These are phyloP conservation scores for Trypanosoma scelopori DNA, from an alignment of 208 protist genomes.

Conservation along the genomic window DNA sequence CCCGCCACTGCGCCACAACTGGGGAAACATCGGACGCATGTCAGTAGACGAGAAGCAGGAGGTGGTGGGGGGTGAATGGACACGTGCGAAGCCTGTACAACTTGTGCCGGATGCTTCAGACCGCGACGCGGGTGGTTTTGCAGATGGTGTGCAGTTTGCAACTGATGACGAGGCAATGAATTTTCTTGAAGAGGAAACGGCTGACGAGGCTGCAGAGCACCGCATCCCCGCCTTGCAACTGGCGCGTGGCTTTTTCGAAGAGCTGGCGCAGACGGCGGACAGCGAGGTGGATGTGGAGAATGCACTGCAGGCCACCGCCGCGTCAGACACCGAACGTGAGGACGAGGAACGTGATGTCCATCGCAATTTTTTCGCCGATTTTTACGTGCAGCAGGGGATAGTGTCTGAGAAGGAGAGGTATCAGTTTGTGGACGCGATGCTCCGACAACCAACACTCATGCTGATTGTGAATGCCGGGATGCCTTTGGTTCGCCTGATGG, in stretches of 20 bases:
- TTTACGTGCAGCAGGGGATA: constrained; percentile 68
- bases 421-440: constrained; percentile 60
- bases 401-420: constrained; percentile 27
- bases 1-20: constrained; percentile 12
- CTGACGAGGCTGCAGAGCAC: constrained; percentile 36
- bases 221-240: constrained; percentile 48
- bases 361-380: constrained; percentile 73
- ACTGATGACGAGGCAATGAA: constrained; percentile 56
- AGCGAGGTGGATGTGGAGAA: constrained; percentile 56
- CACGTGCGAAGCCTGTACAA: constrained; percentile 36
- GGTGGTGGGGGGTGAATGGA: constrained; percentile 55
- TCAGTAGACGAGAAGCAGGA: constrained; percentile 39
- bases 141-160: constrained; percentile 43
- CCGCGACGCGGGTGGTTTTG: constrained; percentile 48
- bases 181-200: constrained; percentile 54
- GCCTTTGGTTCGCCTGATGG: constrained; percentile 54
- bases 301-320: constrained; percentile 16
- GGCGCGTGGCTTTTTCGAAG: constrained; percentile 59
- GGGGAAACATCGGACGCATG: constrained; percentile 28
- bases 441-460: constrained; percentile 43
- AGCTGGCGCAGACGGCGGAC: constrained; percentile 57
- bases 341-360: constrained; percentile 60
- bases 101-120: constrained; percentile 40
- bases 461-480: constrained; percentile 53
- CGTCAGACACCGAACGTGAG: constrained; percentile 52